Percentiles rank a stretch among this genome's conserved stretches.
Evolutionary conservation across 495 filamentous ascomycete genomes (phyloP).

Genomic region (Clavariopsis aquatica): DNA sequence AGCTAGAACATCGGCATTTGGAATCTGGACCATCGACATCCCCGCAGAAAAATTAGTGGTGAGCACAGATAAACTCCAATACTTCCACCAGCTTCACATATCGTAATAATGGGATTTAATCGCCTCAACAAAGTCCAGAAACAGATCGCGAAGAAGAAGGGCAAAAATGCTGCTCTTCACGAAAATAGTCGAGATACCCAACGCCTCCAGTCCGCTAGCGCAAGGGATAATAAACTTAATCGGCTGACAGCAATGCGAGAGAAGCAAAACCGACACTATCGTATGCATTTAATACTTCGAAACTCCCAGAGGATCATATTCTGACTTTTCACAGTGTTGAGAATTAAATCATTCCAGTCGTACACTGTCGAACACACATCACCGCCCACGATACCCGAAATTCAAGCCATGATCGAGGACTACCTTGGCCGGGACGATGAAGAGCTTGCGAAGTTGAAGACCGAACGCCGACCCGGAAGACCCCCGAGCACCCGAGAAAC

Average conservation of each 20-base stretch:
- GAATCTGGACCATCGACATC: constrained; percentile 8
- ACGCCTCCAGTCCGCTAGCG: constrained; percentile 69
- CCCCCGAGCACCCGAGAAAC: constrained; percentile 78
- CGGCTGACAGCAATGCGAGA: constrained; percentile 61
- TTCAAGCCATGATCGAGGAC: constrained; percentile 64
- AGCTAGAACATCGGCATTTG: neutral
- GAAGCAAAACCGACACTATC: constrained; percentile 67
- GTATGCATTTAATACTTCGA: constrained; percentile 48
- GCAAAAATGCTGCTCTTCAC: constrained; percentile 68
- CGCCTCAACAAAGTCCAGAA: constrained; percentile 78
- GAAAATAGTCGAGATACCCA: constrained; percentile 79
- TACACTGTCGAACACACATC: constrained; percentile 56
- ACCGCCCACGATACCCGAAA: constrained; percentile 58
- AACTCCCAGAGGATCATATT: neutral
- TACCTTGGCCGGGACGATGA: constrained; percentile 75
- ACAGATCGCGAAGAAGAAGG: constrained; percentile 77
- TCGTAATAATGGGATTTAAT: constrained; percentile 64
- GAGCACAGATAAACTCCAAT: too few relatives aligned
- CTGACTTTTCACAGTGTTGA: constrained; percentile 56
- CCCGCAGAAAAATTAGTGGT: constrained; percentile 32
- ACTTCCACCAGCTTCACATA: neutral
- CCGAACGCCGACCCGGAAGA: constrained; percentile 75
- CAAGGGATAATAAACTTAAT: constrained; percentile 74
- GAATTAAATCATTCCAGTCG: constrained; percentile 71
- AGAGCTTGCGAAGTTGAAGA: constrained; percentile 71